phyloP scores from a whole-genome alignment of 352 stramenopile species.

The Phytophthora macrochlamydospora region DNA sequence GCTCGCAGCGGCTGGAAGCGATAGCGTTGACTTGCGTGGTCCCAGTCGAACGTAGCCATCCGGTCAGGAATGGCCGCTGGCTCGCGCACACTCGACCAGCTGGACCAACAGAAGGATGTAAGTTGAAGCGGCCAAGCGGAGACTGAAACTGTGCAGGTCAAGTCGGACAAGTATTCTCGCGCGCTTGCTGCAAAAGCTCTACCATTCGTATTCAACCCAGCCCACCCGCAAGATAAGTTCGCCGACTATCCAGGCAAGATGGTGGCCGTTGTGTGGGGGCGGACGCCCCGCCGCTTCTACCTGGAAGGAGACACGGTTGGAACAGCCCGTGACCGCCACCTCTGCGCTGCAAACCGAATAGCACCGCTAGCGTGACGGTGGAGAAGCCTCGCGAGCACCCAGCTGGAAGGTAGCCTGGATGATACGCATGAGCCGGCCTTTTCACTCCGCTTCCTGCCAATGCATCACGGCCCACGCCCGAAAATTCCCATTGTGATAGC shows the following conservation, averaged over 20 bases:
- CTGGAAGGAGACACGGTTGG: background rate
- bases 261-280: background rate
- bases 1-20: constrained; percentile 12
- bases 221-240: background rate
- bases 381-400: background rate
- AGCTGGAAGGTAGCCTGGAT: background rate
- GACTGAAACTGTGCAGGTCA: constrained; percentile 4
- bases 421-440: background rate
- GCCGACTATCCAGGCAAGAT: constrained; percentile 1
- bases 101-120: background rate
- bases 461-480: background rate
- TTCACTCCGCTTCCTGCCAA: background rate
- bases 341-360: background rate
- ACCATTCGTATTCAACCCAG: background rate
- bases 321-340: background rate
- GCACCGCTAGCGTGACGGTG: background rate
- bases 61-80: constrained; percentile 30
- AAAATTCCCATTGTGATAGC: background rate
- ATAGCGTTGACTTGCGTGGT: constrained; percentile 16
- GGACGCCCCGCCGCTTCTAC: background rate
- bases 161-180: background rate
- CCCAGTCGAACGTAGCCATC: constrained; percentile 22
- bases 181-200: no score
- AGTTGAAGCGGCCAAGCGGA: constrained; percentile 6
- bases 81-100: constrained; percentile 9